Evolutionary conservation across 441 rosid species (phyloP), one percentile per base, ranked within the genome.

Genomic region (Pelargonium cotyledonis): DNA sequence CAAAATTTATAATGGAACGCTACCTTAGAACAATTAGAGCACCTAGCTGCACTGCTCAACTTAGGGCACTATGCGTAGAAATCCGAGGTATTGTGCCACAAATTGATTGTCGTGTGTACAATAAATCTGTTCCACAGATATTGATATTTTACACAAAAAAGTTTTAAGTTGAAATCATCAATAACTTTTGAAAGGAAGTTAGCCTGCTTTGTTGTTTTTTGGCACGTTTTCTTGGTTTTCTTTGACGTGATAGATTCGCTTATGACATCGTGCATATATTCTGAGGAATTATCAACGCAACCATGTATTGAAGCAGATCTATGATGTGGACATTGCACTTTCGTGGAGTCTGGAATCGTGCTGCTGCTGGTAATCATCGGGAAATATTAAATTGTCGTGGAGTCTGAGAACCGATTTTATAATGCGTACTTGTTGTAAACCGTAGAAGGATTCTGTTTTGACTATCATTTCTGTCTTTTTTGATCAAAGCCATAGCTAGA

Each of bases 221-320:
- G 3, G 35, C 35, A 47, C 73, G 19, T 58, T 47, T 51, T 61
- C 38, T 67, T 47, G 68, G 51, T 18, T 76, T 84, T 80, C 84
- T 73, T 91, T 88, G 75, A 88, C 83, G 0, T 8, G 41, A 43
- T 55, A 94, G 97, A 84, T 90, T 94, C 77, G 99, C 96, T 1
- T 91, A 91, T 49, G 99, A 94, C 75, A 81, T 87, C 8, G 94
- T 94, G 78, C 97, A 94, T 75, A 94, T 91, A 76, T 94, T 94
- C 88, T 89, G 83, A 88, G 73, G 76, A 67, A 53, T 64, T 4
- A 57, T 63, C 53, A 19, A 63, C 58, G 4, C 7, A 41, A 40
- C 58, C 29, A 40, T 1, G 38, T 63, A 18, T 0, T 64, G 57
- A 55, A 62, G 57, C 35, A 64, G 44, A 63, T 69, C 75, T 63